These are phyloP conservation scores for Hordeum pubiflorum DNA, from an alignment of 202 grass and related monocot genomes.

Conservation along the genomic window DNA sequence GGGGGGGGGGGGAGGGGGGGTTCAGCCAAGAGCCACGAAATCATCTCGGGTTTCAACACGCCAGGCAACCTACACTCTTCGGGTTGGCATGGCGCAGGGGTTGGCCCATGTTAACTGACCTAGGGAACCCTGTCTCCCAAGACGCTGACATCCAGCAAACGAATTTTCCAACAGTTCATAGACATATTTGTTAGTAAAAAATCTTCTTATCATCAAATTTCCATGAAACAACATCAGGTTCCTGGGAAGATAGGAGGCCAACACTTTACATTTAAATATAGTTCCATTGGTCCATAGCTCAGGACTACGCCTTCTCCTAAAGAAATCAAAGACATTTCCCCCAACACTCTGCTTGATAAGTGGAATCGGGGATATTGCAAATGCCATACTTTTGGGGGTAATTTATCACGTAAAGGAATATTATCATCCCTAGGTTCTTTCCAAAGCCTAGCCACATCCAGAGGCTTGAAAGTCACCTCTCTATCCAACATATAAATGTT, in stretches of 20 bases:
- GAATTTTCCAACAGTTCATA: neutral
- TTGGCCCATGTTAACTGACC: too few species aligned
- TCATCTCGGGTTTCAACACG: too few species aligned
- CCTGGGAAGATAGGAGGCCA: neutral
- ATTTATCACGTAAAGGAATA: neutral
- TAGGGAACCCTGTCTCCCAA: too few species aligned
- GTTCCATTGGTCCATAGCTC: neutral
- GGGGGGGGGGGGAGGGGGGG: too few species aligned
- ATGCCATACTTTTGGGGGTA: neutral
- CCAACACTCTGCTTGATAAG: neutral
- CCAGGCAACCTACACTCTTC: too few species aligned
- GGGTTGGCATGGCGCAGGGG: too few species aligned
- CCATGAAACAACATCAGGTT: neutral
- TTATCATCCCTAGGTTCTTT: too few species aligned
- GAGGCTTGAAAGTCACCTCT: neutral
- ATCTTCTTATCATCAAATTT: neutral
- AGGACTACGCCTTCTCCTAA: neutral
- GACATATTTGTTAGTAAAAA: neutral
- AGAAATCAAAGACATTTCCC: neutral
- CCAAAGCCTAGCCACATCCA: too few species aligned
- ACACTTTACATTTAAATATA: neutral
- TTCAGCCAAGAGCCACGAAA: too few species aligned
- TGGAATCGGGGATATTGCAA: neutral
- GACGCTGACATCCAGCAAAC: too few species aligned
- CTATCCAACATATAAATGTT: neutral